Conservation (phyloP, 805 yeast species). For the Wickerhamiella allomyrinae region DNA sequence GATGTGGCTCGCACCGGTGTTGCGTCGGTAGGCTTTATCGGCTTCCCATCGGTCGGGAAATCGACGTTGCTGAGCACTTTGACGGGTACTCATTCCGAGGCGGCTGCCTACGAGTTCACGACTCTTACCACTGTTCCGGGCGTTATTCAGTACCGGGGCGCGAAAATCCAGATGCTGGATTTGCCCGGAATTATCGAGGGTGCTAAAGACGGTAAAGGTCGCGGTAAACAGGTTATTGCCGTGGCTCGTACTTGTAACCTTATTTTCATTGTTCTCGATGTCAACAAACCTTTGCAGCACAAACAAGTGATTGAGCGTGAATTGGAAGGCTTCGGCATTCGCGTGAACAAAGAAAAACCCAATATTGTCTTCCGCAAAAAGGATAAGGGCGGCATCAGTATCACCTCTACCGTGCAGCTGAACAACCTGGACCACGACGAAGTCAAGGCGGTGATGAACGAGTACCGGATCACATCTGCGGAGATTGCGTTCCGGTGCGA, state of each 20-base stretch:
- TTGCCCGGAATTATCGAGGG: slow-evolving; percentile 95
- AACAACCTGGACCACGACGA: slow-evolving; percentile 88
- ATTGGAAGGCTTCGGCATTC: slow-evolving; percentile 92
- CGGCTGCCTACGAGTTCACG: slow-evolving; percentile 94
- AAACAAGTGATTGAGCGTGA: slow-evolving; percentile 89
- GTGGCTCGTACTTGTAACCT: slow-evolving; percentile 97
- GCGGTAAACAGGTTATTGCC: slow-evolving; percentile 97
- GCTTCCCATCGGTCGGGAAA: slow-evolving; percentile 89
- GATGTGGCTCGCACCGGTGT: slow-evolving; percentile 99
- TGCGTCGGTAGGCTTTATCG: slow-evolving; percentile 93
- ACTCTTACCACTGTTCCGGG: slow-evolving; percentile 97
- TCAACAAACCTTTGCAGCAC: slow-evolving; percentile 88
- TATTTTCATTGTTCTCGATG: slow-evolving; percentile 86
- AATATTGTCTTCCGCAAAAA: slow-evolving; percentile 83
- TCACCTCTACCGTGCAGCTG: slow-evolving; percentile 84
- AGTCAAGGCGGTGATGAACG: slow-evolving; percentile 89
- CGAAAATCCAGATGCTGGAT: slow-evolving; percentile 96
- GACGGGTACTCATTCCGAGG: slow-evolving; percentile 94
- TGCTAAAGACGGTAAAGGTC: slow-evolving; percentile 95
- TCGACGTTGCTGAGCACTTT: slow-evolving; percentile 66
- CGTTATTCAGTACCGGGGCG: slow-evolving; percentile 89
- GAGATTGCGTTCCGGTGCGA: slow-evolving; percentile 95
- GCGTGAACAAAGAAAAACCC: slow-evolving; percentile 85
- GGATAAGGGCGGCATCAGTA: slow-evolving; percentile 90
- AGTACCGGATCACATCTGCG: slow-evolving; percentile 88